A percentile compares a stretch with the other conserved stretches of the same genome.
Evolutionary conservation across 176 grass and related monocot genomes (phyloP).

Genomic region (Miscanthus lutarioriparius): DNA sequence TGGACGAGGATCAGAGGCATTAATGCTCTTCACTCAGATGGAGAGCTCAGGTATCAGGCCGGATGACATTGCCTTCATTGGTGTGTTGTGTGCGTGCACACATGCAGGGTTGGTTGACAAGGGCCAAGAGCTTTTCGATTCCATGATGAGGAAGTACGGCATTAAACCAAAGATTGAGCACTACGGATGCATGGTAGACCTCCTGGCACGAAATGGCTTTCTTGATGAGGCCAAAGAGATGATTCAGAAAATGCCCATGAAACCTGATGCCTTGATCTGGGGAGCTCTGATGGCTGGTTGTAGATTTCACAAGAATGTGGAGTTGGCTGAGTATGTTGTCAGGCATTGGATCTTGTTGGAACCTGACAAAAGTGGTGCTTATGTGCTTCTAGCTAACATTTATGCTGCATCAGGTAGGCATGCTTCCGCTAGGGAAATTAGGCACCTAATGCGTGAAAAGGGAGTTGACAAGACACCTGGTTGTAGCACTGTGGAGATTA

Average conservation of each 20-base stretch:
- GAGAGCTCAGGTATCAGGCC: slow-evolving; percentile 42
- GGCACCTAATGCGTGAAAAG: slow-evolving; percentile 50
- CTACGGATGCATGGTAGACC: slow-evolving; percentile 60
- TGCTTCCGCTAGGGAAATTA: slow-evolving; percentile 43
- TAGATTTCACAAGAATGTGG: slow-evolving; percentile 59
- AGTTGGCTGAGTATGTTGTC: slow-evolving; percentile 48
- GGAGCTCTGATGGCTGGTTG: slow-evolving; percentile 65
- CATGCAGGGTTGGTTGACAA: slow-evolving; percentile 52
- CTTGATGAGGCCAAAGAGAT: slow-evolving; percentile 46
- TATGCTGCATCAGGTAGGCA: slow-evolving; percentile 55
- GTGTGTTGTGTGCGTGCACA: slow-evolving; percentile 47
- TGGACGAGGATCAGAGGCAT: slow-evolving; percentile 49
- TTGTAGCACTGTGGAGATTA: slow-evolving; percentile 60
- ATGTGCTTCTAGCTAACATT: slow-evolving; percentile 54
- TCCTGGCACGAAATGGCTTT: slow-evolving; percentile 56
- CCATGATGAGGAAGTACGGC: slow-evolving; percentile 45
- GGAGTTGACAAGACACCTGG: slow-evolving; percentile 59
- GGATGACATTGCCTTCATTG: slow-evolving; percentile 57
- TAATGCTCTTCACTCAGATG: slow-evolving; percentile 47
- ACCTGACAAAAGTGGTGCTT: slow-evolving; percentile 58
- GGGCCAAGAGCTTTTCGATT: slow-evolving; percentile 48
- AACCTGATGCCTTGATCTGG: slow-evolving; percentile 62
- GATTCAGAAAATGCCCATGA: slow-evolving; percentile 55
- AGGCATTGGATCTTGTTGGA: slow-evolving; percentile 57
- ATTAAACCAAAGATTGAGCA: slow-evolving; percentile 61